Evolutionary conservation across 768 basidiomycete species (phyloP).

Genomic region (Podaxis rugospora): DNA sequence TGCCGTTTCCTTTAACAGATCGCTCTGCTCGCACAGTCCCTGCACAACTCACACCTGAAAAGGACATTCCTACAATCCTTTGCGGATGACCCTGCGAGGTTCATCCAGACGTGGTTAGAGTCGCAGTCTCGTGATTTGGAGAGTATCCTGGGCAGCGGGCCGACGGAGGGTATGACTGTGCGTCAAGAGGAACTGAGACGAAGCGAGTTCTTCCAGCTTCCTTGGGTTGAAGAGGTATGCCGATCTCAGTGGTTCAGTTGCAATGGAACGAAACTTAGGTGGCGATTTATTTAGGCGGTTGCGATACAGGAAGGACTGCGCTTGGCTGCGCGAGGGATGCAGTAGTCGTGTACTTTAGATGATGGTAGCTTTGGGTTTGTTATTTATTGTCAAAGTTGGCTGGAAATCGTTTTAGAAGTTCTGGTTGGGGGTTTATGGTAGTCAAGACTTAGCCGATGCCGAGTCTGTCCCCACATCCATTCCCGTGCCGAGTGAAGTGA

Average conservation of each 20-base stretch:
- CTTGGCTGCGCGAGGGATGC: slow-evolving; percentile 48
- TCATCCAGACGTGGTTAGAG: slow-evolving; percentile 88
- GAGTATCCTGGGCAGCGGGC: slow-evolving; percentile 83
- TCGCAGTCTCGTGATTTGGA: slow-evolving; percentile 91
- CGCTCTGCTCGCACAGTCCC: slow-evolving; percentile 75
- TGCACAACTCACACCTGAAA: slow-evolving; percentile 85
- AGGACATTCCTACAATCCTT: slow-evolving; percentile 83
- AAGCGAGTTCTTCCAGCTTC: slow-evolving; percentile 87
- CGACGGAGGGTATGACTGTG: slow-evolving; percentile 71
- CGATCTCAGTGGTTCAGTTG: background rate
- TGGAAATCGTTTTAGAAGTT: too few relatives aligned
- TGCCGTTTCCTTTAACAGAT: slow-evolving; percentile 42
- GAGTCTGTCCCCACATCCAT: background rate
- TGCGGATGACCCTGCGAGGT: slow-evolving; percentile 68
- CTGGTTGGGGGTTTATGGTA: background rate
- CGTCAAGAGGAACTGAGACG: slow-evolving; percentile 85
- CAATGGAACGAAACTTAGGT: slow-evolving; percentile 2
- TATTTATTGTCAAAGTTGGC: background rate
- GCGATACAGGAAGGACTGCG: slow-evolving; percentile 81
- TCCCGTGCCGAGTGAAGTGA: background rate
- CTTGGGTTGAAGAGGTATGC: slow-evolving; percentile 80
- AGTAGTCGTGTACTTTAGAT: background rate
- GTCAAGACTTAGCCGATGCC: background rate
- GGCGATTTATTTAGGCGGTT: slow-evolving; percentile 42
- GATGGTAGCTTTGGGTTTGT: background rate